Percentiles rank a stretch among this genome's conserved stretches.
Conservation (phyloP, 2,329 filamentous ascomycete genomes). For the Oidium heveae region DNA sequence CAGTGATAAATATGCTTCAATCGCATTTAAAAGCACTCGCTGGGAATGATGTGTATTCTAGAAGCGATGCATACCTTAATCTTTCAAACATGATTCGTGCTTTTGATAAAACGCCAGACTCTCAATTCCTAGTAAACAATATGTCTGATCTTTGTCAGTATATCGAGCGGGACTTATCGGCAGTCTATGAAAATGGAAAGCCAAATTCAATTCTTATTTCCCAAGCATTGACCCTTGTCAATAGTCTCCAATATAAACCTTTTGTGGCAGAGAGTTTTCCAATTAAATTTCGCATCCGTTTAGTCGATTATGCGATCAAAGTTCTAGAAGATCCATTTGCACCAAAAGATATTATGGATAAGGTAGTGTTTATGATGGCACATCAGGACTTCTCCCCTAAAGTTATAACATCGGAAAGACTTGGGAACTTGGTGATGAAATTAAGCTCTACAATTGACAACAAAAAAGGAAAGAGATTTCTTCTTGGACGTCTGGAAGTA, state of each 20-base stretch:
- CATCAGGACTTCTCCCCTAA: constrained; percentile 55
- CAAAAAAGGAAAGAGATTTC: constrained; percentile 55
- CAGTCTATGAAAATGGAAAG: constrained; percentile 27
- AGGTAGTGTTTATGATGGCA: constrained; percentile 57
- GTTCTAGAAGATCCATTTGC: constrained; percentile 40
- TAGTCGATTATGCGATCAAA: constrained; percentile 58
- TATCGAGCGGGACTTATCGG: constrained; percentile 55
- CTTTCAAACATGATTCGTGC: constrained; percentile 51
- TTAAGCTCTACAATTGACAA: constrained; percentile 49
- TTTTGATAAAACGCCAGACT: constrained; percentile 60
- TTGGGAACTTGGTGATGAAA: constrained; percentile 42
- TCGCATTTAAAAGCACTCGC: constrained; percentile 63
- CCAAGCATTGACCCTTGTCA: constrained; percentile 54
- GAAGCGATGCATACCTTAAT: constrained; percentile 67
- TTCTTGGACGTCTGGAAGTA: constrained; percentile 50
- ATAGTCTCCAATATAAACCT: constrained; percentile 49
- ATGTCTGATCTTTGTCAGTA: constrained; percentile 57
- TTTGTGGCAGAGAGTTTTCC: constrained; percentile 45
- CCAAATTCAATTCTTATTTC: constrained; percentile 46
- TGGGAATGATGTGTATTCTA: constrained; percentile 42
- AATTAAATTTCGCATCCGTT: constrained; percentile 53
- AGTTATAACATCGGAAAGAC: constrained; percentile 46
- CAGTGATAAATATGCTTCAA: constrained; percentile 59
- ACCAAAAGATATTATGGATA: constrained; percentile 55
- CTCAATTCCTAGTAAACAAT: constrained; percentile 46